Evolutionary conservation across 2,329 filamentous ascomycete genomes (phyloP).

Genomic region (Berkeleyomyces rouxiae): DNA sequence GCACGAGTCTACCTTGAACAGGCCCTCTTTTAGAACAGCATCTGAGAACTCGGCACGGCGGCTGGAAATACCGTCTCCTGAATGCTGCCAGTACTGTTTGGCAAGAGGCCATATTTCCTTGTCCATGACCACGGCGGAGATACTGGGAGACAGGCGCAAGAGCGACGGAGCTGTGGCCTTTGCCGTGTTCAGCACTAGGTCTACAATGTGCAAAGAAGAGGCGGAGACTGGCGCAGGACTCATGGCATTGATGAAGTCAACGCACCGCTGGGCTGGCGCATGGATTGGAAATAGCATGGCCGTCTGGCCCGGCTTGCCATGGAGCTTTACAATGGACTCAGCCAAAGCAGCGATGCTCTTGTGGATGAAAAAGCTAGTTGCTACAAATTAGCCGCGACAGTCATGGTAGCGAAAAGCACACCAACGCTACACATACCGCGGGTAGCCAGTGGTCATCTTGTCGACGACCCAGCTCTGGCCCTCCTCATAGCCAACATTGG

Average conservation of each 20-base stretch:
- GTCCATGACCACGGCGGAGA: conserved; percentile 58
- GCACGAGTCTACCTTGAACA: conserved; percentile 24
- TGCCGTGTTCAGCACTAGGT: conserved; percentile 45
- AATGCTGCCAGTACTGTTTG: conserved; percentile 97
- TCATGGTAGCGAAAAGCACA: not conserved
- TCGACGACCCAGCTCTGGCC: conserved; percentile 72
- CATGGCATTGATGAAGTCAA: conserved; percentile 46
- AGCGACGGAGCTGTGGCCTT: conserved; percentile 35
- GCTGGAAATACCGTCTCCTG: conserved; percentile 82
- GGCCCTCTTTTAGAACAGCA: conserved; percentile 51
- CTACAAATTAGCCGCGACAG: conserved; percentile 11
- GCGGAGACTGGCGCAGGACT: conserved; percentile 32
- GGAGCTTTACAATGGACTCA: conserved; percentile 44
- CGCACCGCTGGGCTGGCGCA: conserved; percentile 53
- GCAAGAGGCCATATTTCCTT: conserved; percentile 50
- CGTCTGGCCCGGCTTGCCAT: conserved; percentile 44
- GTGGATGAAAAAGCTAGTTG: conserved; percentile 79
- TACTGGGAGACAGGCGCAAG: conserved; percentile 37
- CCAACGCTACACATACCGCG: conserved; percentile 36
- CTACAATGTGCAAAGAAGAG: conserved; percentile 33
- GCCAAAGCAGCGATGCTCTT: conserved; percentile 62
- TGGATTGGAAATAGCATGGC: conserved; percentile 73
- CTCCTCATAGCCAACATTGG: conserved; percentile 89
- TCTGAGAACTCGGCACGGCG: conserved; percentile 82
- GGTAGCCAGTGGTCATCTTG: conserved; percentile 81